Percentiles rank a stretch among this genome's conserved stretches.
Conservation (phyloP, 495 filamentous ascomycete species). For the Tuber aestivum region DNA sequence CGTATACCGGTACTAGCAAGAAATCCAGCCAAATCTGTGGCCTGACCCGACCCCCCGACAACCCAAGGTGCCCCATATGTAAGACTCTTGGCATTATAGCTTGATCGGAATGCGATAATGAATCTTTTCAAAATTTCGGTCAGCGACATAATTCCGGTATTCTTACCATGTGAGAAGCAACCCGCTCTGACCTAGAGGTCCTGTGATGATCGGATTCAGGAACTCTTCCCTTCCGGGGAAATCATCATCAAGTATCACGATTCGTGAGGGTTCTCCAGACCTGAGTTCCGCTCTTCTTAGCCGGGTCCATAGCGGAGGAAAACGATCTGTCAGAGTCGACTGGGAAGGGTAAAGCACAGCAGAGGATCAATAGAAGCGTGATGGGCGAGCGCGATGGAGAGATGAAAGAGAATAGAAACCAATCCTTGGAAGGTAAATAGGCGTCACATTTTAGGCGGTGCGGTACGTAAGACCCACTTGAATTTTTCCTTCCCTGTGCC, state of each 20-base stretch:
- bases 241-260: neutral
- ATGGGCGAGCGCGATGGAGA: neutral
- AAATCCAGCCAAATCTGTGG: neutral
- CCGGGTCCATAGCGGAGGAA: conserved; percentile 3
- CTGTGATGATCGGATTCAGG: neutral
- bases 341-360: neutral
- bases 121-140: neutral
- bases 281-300: conserved; percentile 5
- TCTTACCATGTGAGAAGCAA: neutral
- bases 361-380: neutral
- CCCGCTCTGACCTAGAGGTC: neutral
- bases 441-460: neutral
- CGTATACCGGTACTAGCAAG: neutral
- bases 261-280: neutral
- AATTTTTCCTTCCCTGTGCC: neutral
- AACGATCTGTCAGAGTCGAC: conserved; percentile 8
- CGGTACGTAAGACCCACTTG: neutral
- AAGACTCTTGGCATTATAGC: too few species aligned
- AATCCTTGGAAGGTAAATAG: neutral
- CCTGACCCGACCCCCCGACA: neutral
- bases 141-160: neutral
- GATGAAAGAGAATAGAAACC: neutral
- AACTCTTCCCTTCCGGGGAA: neutral
- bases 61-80: neutral
- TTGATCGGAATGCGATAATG: too few species aligned